phyloP scores from a whole-genome alignment of 495 filamentous ascomycete genomes.

The Aspergillus asperescens region DNA sequence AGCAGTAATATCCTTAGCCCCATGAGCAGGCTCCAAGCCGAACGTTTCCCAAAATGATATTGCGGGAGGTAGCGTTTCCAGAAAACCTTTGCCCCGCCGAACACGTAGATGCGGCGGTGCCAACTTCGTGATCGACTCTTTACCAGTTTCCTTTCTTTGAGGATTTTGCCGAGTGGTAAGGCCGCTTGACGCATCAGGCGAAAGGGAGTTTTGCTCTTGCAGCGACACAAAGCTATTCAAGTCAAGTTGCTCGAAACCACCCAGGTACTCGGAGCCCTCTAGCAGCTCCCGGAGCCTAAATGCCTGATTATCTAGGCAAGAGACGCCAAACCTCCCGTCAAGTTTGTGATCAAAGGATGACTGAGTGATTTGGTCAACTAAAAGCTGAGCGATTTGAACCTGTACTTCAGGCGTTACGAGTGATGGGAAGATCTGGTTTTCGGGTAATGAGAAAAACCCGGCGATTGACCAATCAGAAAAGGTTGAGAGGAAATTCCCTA shows the following conservation, averaged over 20 bases:
- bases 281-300: constrained; percentile 24
- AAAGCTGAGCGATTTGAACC: constrained; percentile 42
- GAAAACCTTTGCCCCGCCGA: constrained; percentile 63
- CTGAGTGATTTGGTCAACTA: constrained; percentile 47
- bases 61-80: constrained; percentile 75
- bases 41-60: constrained; percentile 88
- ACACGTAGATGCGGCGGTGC: constrained; percentile 69
- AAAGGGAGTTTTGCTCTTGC: constrained; percentile 28
- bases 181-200: constrained; percentile 11
- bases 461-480: constrained; percentile 43
- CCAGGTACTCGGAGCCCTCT: constrained; percentile 28
- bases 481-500: constrained; percentile 43
- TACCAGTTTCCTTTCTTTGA: constrained; percentile 27
- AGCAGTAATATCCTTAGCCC: constrained; percentile 70
- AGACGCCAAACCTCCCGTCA: constrained; percentile 27
- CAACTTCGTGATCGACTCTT: constrained; percentile 30
- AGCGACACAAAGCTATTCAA: constrained; percentile 36
- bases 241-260: constrained; percentile 33
- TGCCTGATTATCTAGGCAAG: constrained; percentile 27
- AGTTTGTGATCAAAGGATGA: constrained; percentile 41
- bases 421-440: constrained; percentile 29
- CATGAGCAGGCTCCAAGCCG: constrained; percentile 71
- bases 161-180: constrained; percentile 17
- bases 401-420: constrained; percentile 36
- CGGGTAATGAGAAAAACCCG: constrained; percentile 39